Evolutionary conservation across 139 green algal species (phyloP).

Genomic region (Auxenochlorella protothecoides): DNA sequence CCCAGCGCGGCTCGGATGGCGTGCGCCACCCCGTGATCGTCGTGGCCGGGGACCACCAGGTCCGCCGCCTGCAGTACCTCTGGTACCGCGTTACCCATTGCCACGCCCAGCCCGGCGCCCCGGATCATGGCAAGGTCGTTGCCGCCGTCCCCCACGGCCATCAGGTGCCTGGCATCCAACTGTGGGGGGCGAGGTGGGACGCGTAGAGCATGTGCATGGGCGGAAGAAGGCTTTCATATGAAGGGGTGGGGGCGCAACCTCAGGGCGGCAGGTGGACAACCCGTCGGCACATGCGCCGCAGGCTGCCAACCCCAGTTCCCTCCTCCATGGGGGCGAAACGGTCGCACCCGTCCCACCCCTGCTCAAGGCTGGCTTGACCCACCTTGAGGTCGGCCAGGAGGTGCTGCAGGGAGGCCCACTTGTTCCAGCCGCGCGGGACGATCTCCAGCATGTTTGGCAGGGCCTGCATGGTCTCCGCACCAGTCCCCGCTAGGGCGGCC

Average conservation of each 20-base stretch:
- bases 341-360: too few relatives aligned
- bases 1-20: constrained; percentile 43
- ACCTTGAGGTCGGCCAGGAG: constrained; percentile 49
- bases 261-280: too few relatives aligned
- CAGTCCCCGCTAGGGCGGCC: not conserved
- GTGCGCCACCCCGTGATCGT: constrained; percentile 82
- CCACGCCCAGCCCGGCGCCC: constrained; percentile 71
- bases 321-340: too few relatives aligned
- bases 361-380: not conserved
- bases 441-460: constrained; percentile 92
- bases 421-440: constrained; percentile 78
- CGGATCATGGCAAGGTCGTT: constrained; percentile 71
- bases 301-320: not conserved
- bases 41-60: constrained; percentile 53
- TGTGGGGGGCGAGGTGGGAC: not conserved
- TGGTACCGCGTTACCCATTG: constrained; percentile 86
- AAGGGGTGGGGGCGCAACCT: too few relatives aligned
- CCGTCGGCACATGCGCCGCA: not conserved
- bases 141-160: constrained; percentile 86
- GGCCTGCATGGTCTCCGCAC: constrained; percentile 60
- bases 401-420: constrained; percentile 48
- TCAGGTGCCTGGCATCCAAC: constrained; percentile 23
- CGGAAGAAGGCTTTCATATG: too few relatives aligned
- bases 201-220: not conserved
- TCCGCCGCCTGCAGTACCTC: constrained; percentile 46